Evolutionary conservation across 2,329 filamentous ascomycete species (phyloP), one percentile per base, ranked within the genome.

Genomic region (Ophiostoma quercus): DNA sequence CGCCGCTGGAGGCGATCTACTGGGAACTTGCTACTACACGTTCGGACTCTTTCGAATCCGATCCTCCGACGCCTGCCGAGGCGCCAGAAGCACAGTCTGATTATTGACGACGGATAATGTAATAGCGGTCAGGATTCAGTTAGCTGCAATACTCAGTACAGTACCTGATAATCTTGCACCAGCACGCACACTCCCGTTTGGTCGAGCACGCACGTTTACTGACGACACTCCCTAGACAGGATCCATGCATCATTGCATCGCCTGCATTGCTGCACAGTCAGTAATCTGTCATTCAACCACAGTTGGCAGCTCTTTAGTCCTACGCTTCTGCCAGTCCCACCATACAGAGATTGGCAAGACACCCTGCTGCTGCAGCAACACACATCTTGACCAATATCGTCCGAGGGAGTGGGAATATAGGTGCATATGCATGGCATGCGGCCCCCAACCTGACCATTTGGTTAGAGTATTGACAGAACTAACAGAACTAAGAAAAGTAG

Each of bases 161-260:
- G 14, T 57, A n/a, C 12, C 51, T 57, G 51, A 57, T 57, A 22
- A 29, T 57, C 51, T 57, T 57, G 51, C 51, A 57, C 51, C n/a
- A 25, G n/a, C 22, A 25, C 51, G n/a, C 51, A n/a, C 11, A 4
- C 11, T 57, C 51, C 51, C 51, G 22, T 11, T 9, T 57, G 51
- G 51, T 57, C 9, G 8, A 57, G 22, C 51, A 57, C 51, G 22
- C 51, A 57, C 51, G 16, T 5, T 57, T 22, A 14, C 51, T 22
- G 8, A 25, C 51, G 51, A 43, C 43, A 47, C 25, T 47, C 16
- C 8, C n/a, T 57, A 14, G 16, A 47, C 19, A 47, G 19, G 43
- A 47, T 47, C 43, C 43, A 14, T n/a, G 16, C 14, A 7, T 43
- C 43, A 8, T 16, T 7, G 6, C 7, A 8, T 34, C 8, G 4